Evolutionary conservation across 2,329 filamentous ascomycete genomes (phyloP).

Genomic region (Penicillium sp.): DNA sequence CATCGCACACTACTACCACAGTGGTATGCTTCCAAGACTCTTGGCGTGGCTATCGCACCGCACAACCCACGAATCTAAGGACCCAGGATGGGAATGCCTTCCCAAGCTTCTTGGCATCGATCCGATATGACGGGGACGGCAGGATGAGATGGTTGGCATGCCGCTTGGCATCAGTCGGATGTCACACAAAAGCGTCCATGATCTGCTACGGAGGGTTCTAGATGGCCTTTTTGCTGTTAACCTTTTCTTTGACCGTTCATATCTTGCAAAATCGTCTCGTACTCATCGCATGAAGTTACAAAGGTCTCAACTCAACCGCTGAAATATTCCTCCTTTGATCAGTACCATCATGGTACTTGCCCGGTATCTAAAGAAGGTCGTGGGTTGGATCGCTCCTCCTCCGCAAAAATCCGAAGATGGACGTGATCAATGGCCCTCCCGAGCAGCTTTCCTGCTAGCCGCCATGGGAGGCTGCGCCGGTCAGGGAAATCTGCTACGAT

Average conservation of each 20-base stretch:
- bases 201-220: neutral
- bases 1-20: neutral
- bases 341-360: slow-evolving; percentile 3
- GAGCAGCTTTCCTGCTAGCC: slow-evolving; percentile 56
- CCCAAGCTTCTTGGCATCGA: slow-evolving; percentile 5
- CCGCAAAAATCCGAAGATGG: slow-evolving; percentile 40
- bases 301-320: neutral
- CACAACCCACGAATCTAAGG: neutral
- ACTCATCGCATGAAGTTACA: neutral
- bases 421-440: slow-evolving; percentile 56
- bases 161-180: slow-evolving; percentile 2
- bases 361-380: slow-evolving; percentile 20
- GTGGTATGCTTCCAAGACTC: slow-evolving; percentile 6
- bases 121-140: neutral
- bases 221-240: too few relatives aligned
- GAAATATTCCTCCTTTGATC: neutral
- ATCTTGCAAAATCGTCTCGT: neutral
- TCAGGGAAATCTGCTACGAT: slow-evolving; percentile 58
- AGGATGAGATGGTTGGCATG: neutral
- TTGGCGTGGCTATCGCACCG: neutral
- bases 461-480: slow-evolving; percentile 60
- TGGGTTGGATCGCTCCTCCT: slow-evolving; percentile 34
- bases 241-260: neutral
- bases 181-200: neutral
- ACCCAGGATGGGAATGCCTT: neutral